Evolutionary conservation across 2,329 filamentous ascomycete genomes (phyloP).

Genomic region (Ceratocystiopsis minuta): DNA sequence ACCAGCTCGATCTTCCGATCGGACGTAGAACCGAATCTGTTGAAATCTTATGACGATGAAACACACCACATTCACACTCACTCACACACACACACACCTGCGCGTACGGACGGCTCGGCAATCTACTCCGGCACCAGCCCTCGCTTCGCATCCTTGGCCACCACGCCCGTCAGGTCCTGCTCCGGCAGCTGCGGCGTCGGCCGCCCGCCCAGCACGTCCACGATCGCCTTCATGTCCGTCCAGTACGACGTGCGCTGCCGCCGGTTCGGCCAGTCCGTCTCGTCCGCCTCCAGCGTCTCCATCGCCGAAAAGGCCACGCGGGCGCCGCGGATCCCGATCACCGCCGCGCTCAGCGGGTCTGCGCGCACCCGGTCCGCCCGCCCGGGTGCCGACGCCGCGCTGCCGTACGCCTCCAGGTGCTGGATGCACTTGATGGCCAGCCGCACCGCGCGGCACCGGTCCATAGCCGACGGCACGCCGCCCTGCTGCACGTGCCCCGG

Average conservation of each 20-base stretch:
- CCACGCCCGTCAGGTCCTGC: conserved; percentile 28
- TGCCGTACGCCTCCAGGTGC: conserved; percentile 62
- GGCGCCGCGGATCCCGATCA: conserved; percentile 87
- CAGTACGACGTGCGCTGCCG: conserved; percentile 75
- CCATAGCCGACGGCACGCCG: conserved; percentile 85
- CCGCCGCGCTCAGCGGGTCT: conserved; percentile 55
- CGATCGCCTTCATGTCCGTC: conserved; percentile 60
- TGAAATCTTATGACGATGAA: too few relatives aligned
- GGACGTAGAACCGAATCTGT: too few relatives aligned
- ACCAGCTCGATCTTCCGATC: too few relatives aligned
- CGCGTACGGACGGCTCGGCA: background rate
- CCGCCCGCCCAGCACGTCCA: conserved; percentile 69
- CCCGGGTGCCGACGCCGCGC: conserved; percentile 48
- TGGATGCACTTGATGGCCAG: conserved; percentile 90
- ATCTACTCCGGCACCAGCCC: conserved; percentile 20
- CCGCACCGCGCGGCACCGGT: conserved; percentile 77
- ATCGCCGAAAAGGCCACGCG: conserved; percentile 77
- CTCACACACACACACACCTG: too few relatives aligned
- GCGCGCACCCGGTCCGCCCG: conserved; percentile 48
- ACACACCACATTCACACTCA: too few relatives aligned
- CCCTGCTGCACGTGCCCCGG: conserved; percentile 92
- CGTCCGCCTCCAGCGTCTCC: conserved; percentile 59
- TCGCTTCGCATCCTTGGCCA: conserved; percentile 44
- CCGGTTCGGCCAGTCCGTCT: conserved; percentile 87
- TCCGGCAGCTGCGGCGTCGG: conserved; percentile 34